Percentiles rank a stretch among this genome's conserved stretches.
Evolutionary conservation across 345 rosid species (phyloP).

Genomic region (Barbarea vulgaris): DNA sequence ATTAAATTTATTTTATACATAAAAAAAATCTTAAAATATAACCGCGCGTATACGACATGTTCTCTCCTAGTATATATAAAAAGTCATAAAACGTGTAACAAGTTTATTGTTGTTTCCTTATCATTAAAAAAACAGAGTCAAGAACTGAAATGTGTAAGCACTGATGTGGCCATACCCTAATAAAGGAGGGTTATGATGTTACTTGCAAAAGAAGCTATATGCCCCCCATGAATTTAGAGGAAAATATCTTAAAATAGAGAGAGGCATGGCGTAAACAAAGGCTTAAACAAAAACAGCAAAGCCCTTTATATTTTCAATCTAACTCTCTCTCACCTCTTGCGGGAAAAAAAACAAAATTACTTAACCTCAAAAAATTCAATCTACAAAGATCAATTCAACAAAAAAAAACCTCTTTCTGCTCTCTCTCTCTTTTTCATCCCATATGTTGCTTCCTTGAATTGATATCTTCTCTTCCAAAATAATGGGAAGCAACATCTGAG

Average conservation of each 20-base stretch:
- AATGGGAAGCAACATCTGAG: constrained; percentile 37
- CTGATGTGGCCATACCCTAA: constrained; percentile 34
- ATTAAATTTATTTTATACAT: too few relatives aligned
- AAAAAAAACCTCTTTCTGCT: constrained; percentile 32
- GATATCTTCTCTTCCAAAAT: background rate
- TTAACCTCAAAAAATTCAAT: constrained; percentile 29
- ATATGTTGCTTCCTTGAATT: constrained; percentile 39
- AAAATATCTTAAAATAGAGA: constrained; percentile 29
- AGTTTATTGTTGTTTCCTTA: constrained; percentile 16
- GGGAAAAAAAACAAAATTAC: constrained; percentile 21
- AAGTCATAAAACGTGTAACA: background rate
- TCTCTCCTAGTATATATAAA: too few relatives aligned
- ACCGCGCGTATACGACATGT: too few relatives aligned
- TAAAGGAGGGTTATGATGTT: constrained; percentile 24
- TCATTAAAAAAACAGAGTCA: constrained; percentile 25
- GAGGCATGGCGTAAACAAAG: constrained; percentile 40
- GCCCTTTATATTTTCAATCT: constrained; percentile 38
- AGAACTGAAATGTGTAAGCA: constrained; percentile 30
- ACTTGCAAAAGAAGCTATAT: constrained; percentile 28
- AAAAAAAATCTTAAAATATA: too few relatives aligned
- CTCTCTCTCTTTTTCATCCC: constrained; percentile 31
- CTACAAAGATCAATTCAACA: constrained; percentile 17
- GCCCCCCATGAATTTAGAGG: constrained; percentile 17
- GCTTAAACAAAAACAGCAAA: constrained; percentile 29
- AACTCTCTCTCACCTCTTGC: constrained; percentile 35